A percentile compares a stretch with the other conserved stretches of the same genome.
Evolutionary conservation across 1,284 basidiomycete species (phyloP).

Genomic region (Boletus smithii): DNA sequence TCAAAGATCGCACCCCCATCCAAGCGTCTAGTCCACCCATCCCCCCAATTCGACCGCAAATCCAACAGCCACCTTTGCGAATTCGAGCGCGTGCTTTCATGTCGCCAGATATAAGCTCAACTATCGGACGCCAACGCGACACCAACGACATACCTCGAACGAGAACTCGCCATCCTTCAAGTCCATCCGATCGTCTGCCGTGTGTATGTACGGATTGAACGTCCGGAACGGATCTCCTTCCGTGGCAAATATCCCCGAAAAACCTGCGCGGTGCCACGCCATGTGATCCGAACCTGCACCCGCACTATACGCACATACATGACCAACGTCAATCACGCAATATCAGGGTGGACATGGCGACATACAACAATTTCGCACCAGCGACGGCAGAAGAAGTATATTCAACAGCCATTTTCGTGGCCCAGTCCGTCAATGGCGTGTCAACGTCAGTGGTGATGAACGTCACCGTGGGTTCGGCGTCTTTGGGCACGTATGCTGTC

Average conservation of each 20-base stretch:
- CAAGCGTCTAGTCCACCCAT: constrained; percentile 33
- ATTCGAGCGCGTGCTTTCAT: constrained; percentile 47
- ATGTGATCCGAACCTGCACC: constrained; percentile 23
- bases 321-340: neutral
- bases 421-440: constrained; percentile 17
- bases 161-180: constrained; percentile 57
- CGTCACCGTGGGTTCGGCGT: constrained; percentile 83
- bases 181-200: constrained; percentile 50
- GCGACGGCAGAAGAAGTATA: constrained; percentile 17
- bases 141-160: constrained; percentile 75
- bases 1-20: neutral
- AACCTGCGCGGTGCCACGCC: constrained; percentile 23
- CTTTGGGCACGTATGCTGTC: constrained; percentile 92
- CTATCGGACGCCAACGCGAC: no score
- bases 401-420: constrained; percentile 5
- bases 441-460: constrained; percentile 56
- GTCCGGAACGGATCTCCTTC: constrained; percentile 67
- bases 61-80: constrained; percentile 81
- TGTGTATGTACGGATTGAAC: constrained; percentile 78
- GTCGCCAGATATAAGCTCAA: neutral
- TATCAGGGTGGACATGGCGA: neutral
- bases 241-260: constrained; percentile 28
- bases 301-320: constrained; percentile 5
- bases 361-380: constrained; percentile 15
- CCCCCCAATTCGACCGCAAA: constrained; percentile 78